Evolutionary conservation across 768 basidiomycete genomes (phyloP), one percentile per base, ranked within the genome.

Genomic region (Cubamyces sp.): DNA sequence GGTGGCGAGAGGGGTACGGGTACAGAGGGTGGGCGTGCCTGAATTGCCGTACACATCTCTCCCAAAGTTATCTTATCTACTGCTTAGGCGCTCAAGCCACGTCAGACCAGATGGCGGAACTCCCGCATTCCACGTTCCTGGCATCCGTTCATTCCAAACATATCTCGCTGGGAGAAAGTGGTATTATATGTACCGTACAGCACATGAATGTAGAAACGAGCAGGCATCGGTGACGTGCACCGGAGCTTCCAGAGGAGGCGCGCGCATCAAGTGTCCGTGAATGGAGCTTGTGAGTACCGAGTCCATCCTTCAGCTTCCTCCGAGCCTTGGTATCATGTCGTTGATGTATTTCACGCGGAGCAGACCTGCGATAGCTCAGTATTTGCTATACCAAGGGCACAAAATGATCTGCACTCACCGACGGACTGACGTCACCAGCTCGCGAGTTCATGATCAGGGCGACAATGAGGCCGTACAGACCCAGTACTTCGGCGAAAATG

Each of bases 401-500:
- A 9, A 21, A 19, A n/a, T n/a, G 39, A 0, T 19, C 41, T 11
- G 39, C 1, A 69, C 72, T 51, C 51, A 73, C 72, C 34, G 56
- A 57, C 23, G 60, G 56, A 50, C 41, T 61, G 25, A 53, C 41
- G 43, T 64, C 63, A 57, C 58, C 58, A 25, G 63, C 63, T 21
- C 63, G 58, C 50, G 63, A 64, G 58, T 64, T 94, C 90, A 96
- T 92, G 81, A 96, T 96, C 47, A 97, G 87, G 16, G 95, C 94
- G 66, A 96, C 94, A 71, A 96, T 96, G 64, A 96, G 84, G 64
- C 89, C 95, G 74, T 96, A 96, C 34, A 96, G 86, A 79, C 94
- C 94, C 80, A 95, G 76, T 3, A 96, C 92, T 83, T 94, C 92
- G 28, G 92, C 91, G 74, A 94, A 97, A 85, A 98, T 99, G 79